Evolutionary conservation across 139 green algal species (phyloP).

Genomic region (Coccomyxa sp.): DNA sequence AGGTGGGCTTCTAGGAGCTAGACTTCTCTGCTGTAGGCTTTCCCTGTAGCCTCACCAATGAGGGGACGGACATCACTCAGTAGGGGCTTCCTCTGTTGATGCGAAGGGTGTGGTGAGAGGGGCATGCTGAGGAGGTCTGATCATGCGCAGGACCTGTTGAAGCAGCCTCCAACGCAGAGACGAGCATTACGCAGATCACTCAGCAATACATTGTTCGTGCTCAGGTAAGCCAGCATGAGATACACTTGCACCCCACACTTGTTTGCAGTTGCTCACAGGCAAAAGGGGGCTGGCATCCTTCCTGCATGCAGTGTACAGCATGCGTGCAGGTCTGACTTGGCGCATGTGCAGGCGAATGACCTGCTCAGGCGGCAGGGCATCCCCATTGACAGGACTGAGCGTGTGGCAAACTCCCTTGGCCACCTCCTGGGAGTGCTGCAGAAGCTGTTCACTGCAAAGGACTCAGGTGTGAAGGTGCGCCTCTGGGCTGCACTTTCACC

Average conservation of each 20-base stretch:
- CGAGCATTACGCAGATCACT: slow-evolving; percentile 55
- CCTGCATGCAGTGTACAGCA: neutral
- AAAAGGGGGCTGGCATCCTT: too few species aligned
- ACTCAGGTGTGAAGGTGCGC: slow-evolving; percentile 22
- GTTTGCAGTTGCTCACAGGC: too few species aligned
- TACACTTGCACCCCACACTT: too few species aligned
- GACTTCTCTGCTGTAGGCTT: too few species aligned
- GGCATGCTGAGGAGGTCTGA: too few species aligned
- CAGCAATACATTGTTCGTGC: slow-evolving; percentile 40
- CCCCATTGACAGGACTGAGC: slow-evolving; percentile 46
- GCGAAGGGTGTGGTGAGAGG: too few species aligned
- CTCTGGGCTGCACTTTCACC: neutral
- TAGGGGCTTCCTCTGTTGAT: too few species aligned
- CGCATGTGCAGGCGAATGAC: slow-evolving; percentile 3
- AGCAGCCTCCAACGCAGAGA: slow-evolving; percentile 56
- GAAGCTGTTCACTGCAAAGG: slow-evolving; percentile 28
- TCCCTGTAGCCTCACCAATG: too few species aligned
- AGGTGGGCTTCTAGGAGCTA: too few species aligned
- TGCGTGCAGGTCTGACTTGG: neutral
- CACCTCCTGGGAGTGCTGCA: slow-evolving; percentile 37
- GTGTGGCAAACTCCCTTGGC: slow-evolving; percentile 48
- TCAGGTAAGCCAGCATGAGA: slow-evolving; percentile 43
- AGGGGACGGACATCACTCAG: too few species aligned
- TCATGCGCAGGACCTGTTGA: slow-evolving; percentile 39
- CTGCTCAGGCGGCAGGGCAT: slow-evolving; percentile 9